Evolutionary conservation across 2,329 filamentous ascomycete genomes (phyloP).

Genomic region (Ceratocystis ficicola): DNA sequence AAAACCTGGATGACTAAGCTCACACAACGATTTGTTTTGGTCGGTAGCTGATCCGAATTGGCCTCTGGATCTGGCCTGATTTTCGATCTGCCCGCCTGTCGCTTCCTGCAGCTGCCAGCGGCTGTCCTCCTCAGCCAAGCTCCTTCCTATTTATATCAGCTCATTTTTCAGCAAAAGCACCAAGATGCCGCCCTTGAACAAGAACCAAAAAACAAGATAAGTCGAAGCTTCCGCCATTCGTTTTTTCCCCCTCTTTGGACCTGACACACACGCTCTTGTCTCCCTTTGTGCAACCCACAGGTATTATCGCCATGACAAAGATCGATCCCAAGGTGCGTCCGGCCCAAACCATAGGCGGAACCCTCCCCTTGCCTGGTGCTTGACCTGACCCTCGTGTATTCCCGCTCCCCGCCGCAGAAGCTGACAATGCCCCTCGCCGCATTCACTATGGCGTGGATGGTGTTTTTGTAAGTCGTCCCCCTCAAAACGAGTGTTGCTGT

Average conservation of each 20-base stretch:
- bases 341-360: neutral
- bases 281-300: too few species aligned
- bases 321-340: constrained; percentile 22
- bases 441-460: constrained; percentile 42
- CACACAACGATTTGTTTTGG: too few species aligned
- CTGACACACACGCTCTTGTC: too few species aligned
- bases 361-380: neutral
- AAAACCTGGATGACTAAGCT: too few species aligned
- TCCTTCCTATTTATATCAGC: neutral
- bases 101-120: neutral
- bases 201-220: neutral
- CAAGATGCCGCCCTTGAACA: neutral
- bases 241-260: neutral
- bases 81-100: neutral
- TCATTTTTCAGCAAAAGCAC: neutral
- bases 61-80: neutral
- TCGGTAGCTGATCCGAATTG: neutral
- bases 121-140: neutral
- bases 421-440: constrained; percentile 41
- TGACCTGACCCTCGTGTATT: constrained; percentile 14
- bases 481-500: neutral
- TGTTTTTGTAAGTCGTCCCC: constrained; percentile 34
- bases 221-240: neutral
- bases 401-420: constrained; percentile 8
- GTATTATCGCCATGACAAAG: constrained; percentile 18